Evolutionary conservation across 768 basidiomycete species (phyloP), one percentile per base, ranked within the genome.

Genomic region (Glaciozyma martinii): DNA sequence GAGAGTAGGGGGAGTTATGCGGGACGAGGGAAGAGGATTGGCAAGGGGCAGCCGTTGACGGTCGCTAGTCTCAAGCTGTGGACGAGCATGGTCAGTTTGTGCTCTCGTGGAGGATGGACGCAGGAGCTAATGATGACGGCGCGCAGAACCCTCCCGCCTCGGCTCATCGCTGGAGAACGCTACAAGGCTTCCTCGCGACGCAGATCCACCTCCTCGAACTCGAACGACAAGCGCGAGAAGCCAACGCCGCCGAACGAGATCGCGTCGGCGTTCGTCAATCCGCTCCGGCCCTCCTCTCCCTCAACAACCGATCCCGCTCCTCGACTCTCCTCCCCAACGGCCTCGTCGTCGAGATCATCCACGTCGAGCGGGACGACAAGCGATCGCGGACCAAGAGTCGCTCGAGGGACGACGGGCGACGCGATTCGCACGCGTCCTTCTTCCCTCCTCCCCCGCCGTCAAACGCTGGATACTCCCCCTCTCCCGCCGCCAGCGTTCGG

Each of bases 61-160:
- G 74, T 74, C 42, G 69, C 67, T n/a, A 74, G 71, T 19, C 70
- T 78, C 54, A 78, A 77, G 65, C 72, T 74, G 3, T 74, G 77
- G 71, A 78, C 78, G 76, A 64, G 79, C 78, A 65, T 84, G 84
- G 71, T 80, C 82, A 81, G 78, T 68, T 53, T 61, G 65, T 18
- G 15, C 43, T 29, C 13, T 13, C 37, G 10, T 61, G 25, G n/a
- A 16, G 15, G 42, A 27, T 13, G 56, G 21, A 29, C 16, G 27
- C 25, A 18, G 53, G 3, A 13, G 23, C 42, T 43, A 23, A 33
- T 32, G 19, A 18, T 23, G 40, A 54, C 55, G 33, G 33, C 43
- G 42, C 13, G 25, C 70, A 98, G 94, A 97, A 90, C 74, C 90
- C 90, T 18, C 85, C 88, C 57, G 91, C 95, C 70, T 89, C 92